Evolutionary conservation across 495 filamentous ascomycete species (phyloP).

Genomic region (Aspergillus nidulans): DNA sequence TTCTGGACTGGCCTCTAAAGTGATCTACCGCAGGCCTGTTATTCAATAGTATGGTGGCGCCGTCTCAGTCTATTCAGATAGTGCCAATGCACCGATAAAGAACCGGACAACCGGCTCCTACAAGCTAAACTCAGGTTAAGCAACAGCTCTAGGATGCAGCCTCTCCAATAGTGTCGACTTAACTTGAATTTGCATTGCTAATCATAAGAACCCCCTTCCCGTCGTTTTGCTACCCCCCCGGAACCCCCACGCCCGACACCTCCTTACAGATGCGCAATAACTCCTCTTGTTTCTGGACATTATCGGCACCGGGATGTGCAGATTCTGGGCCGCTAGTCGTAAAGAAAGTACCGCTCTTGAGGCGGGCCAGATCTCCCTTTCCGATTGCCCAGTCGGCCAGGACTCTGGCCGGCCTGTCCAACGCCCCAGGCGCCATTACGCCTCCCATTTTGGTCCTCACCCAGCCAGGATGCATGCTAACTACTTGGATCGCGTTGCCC

Average conservation of each 20-base stretch:
- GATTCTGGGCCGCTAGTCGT: constrained; percentile 22
- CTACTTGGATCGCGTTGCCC: constrained; percentile 40
- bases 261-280: constrained; percentile 27
- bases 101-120: too few relatives aligned
- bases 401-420: constrained; percentile 41
- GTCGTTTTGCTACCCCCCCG: not conserved
- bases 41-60: too few relatives aligned
- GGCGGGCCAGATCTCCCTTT: constrained; percentile 20
- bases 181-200: not conserved
- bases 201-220: too few relatives aligned
- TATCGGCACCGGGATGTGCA: constrained; percentile 24
- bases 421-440: constrained; percentile 38
- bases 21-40: too few relatives aligned
- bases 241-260: constrained; percentile 18
- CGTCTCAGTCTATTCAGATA: too few relatives aligned
- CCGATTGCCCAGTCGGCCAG: constrained; percentile 45
- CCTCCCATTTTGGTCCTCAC: constrained; percentile 62
- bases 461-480: constrained; percentile 59
- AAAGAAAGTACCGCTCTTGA: constrained; percentile 26
- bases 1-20: too few relatives aligned
- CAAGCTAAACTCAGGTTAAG: too few relatives aligned
- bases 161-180: too few relatives aligned
- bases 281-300: constrained; percentile 31
- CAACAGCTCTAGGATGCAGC: too few relatives aligned
- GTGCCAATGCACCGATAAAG: too few relatives aligned